Evolutionary conservation across 148 eudicot species (phyloP).

Genomic region (Polygonum aviculare): DNA sequence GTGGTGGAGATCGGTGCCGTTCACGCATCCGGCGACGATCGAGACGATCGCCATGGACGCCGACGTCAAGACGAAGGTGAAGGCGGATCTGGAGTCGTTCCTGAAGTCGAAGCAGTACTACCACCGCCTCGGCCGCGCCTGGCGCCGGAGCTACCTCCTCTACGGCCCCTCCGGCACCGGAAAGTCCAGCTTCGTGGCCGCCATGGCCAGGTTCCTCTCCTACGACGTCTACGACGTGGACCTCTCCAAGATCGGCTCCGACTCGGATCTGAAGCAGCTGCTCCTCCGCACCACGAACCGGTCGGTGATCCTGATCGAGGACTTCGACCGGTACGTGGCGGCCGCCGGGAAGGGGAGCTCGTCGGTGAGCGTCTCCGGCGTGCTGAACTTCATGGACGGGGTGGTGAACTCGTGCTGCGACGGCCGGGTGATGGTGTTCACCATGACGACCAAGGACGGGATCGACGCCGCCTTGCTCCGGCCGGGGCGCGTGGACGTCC

Average conservation of each 20-base stretch:
- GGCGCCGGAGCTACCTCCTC: conserved; percentile 78
- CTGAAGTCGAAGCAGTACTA: conserved; percentile 60
- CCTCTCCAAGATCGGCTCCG: conserved; percentile 37
- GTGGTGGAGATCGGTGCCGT: conserved; percentile 58
- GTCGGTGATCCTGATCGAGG: conserved; percentile 67
- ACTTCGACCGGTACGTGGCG: conserved; percentile 46
- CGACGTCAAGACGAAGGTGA: conserved; percentile 53
- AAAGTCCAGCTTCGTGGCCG: conserved; percentile 81
- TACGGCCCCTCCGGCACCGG: conserved; percentile 98
- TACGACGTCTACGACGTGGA: conserved; percentile 77
- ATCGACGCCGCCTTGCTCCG: conserved; percentile 57
- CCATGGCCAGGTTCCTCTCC: conserved; percentile 48
- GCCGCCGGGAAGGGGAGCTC: conserved; percentile 5
- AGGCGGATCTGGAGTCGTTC: conserved; percentile 61
- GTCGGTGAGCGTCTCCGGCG: conserved; percentile 35
- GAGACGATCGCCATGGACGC: conserved; percentile 66
- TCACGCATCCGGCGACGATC: conserved; percentile 66
- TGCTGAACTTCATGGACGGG: conserved; percentile 91
- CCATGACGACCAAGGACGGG: conserved; percentile 56
- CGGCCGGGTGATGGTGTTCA: conserved; percentile 67
- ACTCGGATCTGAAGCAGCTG: conserved; percentile 53
- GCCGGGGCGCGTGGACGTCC: conserved; percentile 88
- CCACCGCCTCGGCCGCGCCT: conserved; percentile 69
- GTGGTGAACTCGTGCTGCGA: conserved; percentile 59
- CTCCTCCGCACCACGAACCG: conserved; percentile 40